Evolutionary conservation across 176 grass and related monocot genomes (phyloP).

Genomic region (Phragmites australis): DNA sequence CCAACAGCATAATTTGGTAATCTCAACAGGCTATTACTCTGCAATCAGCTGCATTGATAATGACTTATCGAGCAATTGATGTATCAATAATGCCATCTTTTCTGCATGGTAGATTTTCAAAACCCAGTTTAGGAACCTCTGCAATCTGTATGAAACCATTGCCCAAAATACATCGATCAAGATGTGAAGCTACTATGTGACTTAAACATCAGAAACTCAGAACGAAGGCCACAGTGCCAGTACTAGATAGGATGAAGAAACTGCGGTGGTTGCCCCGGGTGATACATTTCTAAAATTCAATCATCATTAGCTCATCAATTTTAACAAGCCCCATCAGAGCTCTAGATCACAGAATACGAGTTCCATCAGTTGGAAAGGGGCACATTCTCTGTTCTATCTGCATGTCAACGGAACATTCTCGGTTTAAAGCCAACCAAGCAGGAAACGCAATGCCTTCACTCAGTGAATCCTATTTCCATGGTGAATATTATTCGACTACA

Average conservation of each 20-base stretch:
- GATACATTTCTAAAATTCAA: neutral
- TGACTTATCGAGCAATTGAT: neutral
- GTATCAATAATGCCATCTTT: neutral
- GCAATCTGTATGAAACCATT: neutral
- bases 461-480: neutral
- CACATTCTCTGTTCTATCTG: conserved; percentile 21
- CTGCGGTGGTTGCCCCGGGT: neutral
- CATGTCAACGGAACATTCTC: neutral
- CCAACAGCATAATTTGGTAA: neutral
- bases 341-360: neutral
- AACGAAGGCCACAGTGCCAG: neutral
- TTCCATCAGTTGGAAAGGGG: neutral
- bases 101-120: neutral
- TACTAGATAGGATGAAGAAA: conserved; percentile 12
- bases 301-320: conserved; percentile 27
- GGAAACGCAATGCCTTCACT: neutral
- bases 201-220: neutral
- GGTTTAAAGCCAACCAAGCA: neutral
- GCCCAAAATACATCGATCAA: neutral
- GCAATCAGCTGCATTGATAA: neutral
- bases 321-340: neutral
- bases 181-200: neutral
- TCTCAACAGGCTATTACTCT: neutral
- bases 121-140: neutral
- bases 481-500: neutral